Evolutionary conservation across 768 basidiomycete genomes (phyloP).

Genomic region (Coprinellus micaceus): DNA sequence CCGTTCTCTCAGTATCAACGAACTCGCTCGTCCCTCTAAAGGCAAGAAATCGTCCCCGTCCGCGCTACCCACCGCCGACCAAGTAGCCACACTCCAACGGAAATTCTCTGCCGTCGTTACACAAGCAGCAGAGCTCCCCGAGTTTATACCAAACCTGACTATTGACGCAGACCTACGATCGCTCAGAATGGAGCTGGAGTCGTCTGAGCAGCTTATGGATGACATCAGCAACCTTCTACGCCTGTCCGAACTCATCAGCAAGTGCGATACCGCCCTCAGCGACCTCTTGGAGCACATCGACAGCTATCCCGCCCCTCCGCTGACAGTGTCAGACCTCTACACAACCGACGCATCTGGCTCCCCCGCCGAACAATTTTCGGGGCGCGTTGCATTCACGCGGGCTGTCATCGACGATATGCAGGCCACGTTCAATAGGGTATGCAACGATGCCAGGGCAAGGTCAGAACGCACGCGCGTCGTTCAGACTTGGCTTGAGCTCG

Average conservation of each 20-base stretch:
- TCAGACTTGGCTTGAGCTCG: conserved; percentile 78
- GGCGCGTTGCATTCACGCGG: conserved; percentile 63
- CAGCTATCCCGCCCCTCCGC: conserved; percentile 67
- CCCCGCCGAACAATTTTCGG: conserved; percentile 65
- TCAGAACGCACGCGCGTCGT: conserved; percentile 62
- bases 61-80: conserved; percentile 47
- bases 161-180: conserved; percentile 60
- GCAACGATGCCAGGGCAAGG: conserved; percentile 57
- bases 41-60: conserved; percentile 30
- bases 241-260: conserved; percentile 45
- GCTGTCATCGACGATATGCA: conserved; percentile 46
- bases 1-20: conserved; percentile 57
- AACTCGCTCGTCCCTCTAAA: conserved; percentile 43
- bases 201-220: conserved; percentile 44
- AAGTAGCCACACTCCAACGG: conserved; percentile 43
- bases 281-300: conserved; percentile 85
- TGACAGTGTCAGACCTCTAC: conserved; percentile 45
- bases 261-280: conserved; percentile 75
- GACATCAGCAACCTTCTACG: conserved; percentile 52
- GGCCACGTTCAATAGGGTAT: conserved; percentile 36
- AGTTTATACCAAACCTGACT: conserved; percentile 33
- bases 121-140: conserved; percentile 45
- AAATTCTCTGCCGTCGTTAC: conserved; percentile 45
- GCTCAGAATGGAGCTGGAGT: conserved; percentile 55
- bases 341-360: conserved; percentile 34